Base-by-base conservation (phyloP, 2,329 filamentous ascomycete species). In the Aspergillus sp. region DNA sequence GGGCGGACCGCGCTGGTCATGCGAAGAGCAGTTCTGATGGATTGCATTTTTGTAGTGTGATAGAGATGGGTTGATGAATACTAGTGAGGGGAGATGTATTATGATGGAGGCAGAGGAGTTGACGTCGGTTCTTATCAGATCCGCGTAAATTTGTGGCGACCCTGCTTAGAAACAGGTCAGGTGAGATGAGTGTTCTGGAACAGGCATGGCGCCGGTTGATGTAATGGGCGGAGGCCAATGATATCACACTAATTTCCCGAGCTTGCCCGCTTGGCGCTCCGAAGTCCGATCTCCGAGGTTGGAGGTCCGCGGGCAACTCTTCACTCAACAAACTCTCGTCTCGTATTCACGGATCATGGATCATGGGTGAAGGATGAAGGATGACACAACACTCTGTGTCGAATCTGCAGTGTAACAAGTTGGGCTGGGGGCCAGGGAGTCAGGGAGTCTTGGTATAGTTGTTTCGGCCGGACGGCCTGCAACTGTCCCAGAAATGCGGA, bases 51-150 rank as follows among this genome's bases (percentile, higher is more conserved):
- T n/a, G 35, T 37, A 15, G 35, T n/a, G 40, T 39, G 45, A 21
- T 46, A 33, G 15, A 39, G 21, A 14, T 54, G 4, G 45, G 40
- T 23, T 58, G 46, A 40, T 45, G 47, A 39, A 14, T 19, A 25
- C 9, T 8, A 15, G 11, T 58, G 27, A 31, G 35, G 43, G 7
- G 55, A 40, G 25, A 53, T 44, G 39, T 41, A 48, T 35, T 43
- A 49, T 37, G 56, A 23, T n/a, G 51, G 12, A 33, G 49, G 56
- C 51, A 54, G 56, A 58, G 27, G 45, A 39, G 51, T 55, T 54
- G 56, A 57, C 56, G 56, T 57, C 37, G 48, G 33, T 41, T 49
- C 56, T 58, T 58, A 58, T 58, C 56, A 55, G 56, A 58, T 58
- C 49, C 41, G 35, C 45, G 49, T 33, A 58, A 54, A 50, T 40